Conservation (phyloP, 352 stramenopile species). For the Phytophthora aleatoria region DNA sequence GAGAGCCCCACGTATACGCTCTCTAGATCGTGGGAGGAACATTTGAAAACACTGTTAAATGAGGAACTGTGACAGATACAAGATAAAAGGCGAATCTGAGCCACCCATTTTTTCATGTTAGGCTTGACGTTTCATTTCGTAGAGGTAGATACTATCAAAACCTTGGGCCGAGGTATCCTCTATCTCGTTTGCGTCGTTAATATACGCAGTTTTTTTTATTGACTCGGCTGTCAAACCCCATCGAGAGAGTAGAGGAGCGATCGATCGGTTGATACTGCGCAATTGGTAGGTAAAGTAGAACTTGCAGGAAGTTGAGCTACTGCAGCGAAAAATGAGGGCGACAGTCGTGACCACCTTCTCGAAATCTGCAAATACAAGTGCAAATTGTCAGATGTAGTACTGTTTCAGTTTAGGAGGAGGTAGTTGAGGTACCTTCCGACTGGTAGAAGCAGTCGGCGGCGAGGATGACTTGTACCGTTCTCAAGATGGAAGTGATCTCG, state of each 20-base stretch:
- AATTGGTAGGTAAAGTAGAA: slow-evolving; percentile 75
- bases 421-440: slow-evolving; percentile 45
- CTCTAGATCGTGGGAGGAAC: slow-evolving; percentile 49
- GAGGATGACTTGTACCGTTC: slow-evolving; percentile 51
- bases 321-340: slow-evolving; percentile 65
- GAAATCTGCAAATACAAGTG: slow-evolving; percentile 49
- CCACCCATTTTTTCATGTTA: slow-evolving; percentile 35
- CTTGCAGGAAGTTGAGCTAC: slow-evolving; percentile 28
- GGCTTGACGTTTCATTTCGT: slow-evolving; percentile 41
- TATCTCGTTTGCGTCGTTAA: slow-evolving; percentile 13
- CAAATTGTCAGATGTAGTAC: not conserved
- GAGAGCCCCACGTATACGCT: slow-evolving; percentile 37
- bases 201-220: slow-evolving; percentile 42
- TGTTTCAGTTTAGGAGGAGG: not conserved
- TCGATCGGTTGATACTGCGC: slow-evolving; percentile 63
- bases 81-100: slow-evolving; percentile 82
- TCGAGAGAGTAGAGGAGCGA: slow-evolving; percentile 55
- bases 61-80: slow-evolving; percentile 41
- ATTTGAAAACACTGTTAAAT: slow-evolving; percentile 19
- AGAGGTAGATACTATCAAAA: slow-evolving; percentile 65
- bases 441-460: slow-evolving; percentile 78
- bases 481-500: slow-evolving; percentile 35
- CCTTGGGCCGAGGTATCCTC: slow-evolving; percentile 1
- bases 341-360: slow-evolving; percentile 72
- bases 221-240: slow-evolving; percentile 48